Conservation (phyloP, 495 filamentous ascomycete genomes). For the Evernia prunastri region DNA sequence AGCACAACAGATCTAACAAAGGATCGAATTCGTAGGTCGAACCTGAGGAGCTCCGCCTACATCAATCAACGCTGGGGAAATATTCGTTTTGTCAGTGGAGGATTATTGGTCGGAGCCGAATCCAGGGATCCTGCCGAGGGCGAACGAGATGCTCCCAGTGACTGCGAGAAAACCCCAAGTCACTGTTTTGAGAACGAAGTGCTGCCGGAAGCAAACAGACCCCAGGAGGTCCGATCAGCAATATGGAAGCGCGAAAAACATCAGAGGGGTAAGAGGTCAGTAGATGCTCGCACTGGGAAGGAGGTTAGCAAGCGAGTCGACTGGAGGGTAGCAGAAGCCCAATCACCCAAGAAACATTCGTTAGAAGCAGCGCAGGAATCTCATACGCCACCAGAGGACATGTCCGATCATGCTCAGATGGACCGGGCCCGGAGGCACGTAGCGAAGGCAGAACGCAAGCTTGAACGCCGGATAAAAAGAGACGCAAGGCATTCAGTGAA, state of each 20-base stretch:
- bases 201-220: conserved; percentile 1
- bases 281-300: neutral
- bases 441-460: conserved; percentile 38
- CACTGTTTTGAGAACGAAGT: neutral
- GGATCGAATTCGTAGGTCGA: conserved; percentile 55
- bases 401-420: conserved; percentile 25
- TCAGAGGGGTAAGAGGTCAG: neutral
- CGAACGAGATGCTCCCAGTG: neutral
- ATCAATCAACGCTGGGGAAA: conserved; percentile 61
- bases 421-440: conserved; percentile 25
- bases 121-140: neutral
- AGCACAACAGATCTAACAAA: conserved; percentile 57
- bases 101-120: conserved; percentile 48
- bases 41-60: conserved; percentile 60
- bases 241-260: neutral
- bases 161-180: neutral
- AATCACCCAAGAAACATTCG: neutral
- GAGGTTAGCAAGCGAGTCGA: neutral
- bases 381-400: conserved; percentile 31
- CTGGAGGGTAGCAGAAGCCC: neutral
- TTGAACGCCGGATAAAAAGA: conserved; percentile 42
- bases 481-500: conserved; percentile 40
- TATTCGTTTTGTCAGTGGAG: conserved; percentile 75
- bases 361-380: conserved; percentile 11
- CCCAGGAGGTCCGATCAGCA: neutral